Conservation (phyloP, 352 stramenopile species). For the Phytophthora fragariae region DNA sequence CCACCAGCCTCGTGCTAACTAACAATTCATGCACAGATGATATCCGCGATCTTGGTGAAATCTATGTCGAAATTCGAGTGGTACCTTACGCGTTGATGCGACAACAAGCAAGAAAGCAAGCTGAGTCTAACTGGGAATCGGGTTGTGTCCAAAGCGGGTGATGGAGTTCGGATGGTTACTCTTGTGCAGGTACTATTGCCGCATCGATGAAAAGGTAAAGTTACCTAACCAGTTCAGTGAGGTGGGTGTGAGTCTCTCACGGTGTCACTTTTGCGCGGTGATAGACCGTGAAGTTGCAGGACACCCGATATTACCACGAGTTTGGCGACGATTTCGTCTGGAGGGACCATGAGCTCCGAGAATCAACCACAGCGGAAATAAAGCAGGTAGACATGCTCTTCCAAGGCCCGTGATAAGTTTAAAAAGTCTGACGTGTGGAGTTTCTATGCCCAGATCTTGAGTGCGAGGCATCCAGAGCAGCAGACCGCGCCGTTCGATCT, state of each 20-base stretch:
- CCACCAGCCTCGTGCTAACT: background rate
- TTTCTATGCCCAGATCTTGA: slow-evolving; percentile 13
- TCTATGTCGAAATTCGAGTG: slow-evolving; percentile 65
- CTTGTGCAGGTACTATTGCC: slow-evolving; percentile 70
- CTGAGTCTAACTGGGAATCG: slow-evolving; percentile 3
- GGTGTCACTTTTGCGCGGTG: background rate
- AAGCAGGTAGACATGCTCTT: slow-evolving; percentile 38
- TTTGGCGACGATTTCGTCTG: slow-evolving; percentile 63
- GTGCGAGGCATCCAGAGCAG: slow-evolving; percentile 10
- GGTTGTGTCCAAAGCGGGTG: slow-evolving; percentile 43
- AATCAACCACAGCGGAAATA: slow-evolving; percentile 45
- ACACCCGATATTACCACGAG: slow-evolving; percentile 75
- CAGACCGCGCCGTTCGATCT: slow-evolving; percentile 38
- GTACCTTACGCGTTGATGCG: slow-evolving; percentile 31
- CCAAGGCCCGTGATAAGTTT: background rate
- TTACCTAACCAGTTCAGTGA: background rate
- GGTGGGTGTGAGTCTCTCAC: background rate
- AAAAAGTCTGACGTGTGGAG: background rate
- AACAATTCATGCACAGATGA: slow-evolving; percentile 48
- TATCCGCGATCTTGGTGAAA: slow-evolving; percentile 69
- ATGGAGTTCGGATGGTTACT: slow-evolving; percentile 77
- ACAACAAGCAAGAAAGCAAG: background rate
- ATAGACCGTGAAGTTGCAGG: slow-evolving; percentile 55
- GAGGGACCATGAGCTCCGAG: slow-evolving; percentile 57
- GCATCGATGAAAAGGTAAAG: slow-evolving; percentile 64